These are phyloP conservation scores for Chaetomium olivaceum DNA, from an alignment of 2,329 filamentous ascomycete genomes.

Conservation along the genomic window DNA sequence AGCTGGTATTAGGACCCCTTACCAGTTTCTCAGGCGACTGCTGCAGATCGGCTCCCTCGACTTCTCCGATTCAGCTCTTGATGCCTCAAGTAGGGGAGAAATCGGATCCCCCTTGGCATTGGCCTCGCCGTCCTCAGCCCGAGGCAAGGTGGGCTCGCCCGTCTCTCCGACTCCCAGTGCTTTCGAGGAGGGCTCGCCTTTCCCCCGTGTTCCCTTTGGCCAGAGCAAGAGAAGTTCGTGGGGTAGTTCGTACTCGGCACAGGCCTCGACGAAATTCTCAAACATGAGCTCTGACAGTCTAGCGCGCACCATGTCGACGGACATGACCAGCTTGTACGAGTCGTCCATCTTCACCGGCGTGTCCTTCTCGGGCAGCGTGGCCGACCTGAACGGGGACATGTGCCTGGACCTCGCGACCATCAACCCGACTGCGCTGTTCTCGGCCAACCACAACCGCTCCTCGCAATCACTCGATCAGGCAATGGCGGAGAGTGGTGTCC, in stretches of 20 bases:
- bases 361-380: slow-evolving; percentile 17
- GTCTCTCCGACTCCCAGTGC: not conserved
- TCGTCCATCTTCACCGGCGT: slow-evolving; percentile 18
- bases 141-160: slow-evolving; percentile 14
- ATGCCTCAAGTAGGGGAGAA: slow-evolving; percentile 3
- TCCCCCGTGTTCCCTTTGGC: slow-evolving; percentile 3
- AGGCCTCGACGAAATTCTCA: slow-evolving; percentile 27
- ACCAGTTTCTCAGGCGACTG: slow-evolving; percentile 36
- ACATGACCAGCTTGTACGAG: slow-evolving; percentile 32
- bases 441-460: slow-evolving; percentile 3
- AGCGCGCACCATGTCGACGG: slow-evolving; percentile 28
- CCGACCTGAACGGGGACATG: slow-evolving; percentile 15
- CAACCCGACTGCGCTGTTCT: slow-evolving; percentile 19
- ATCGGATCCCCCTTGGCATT: slow-evolving; percentile 10
- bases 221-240: slow-evolving; percentile 26
- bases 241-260: slow-evolving; percentile 25
- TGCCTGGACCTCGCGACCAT: slow-evolving; percentile 14
- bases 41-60: slow-evolving; percentile 38
- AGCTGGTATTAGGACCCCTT: slow-evolving; percentile 36
- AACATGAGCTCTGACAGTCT: slow-evolving; percentile 31
- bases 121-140: slow-evolving; percentile 13
- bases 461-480: slow-evolving; percentile 16
- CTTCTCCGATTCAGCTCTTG: slow-evolving; percentile 32
- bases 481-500: not conserved
- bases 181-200: slow-evolving; percentile 6